Base-by-base conservation (phyloP, 805 yeast species). In the Cyberlindnera euphorbiiphila region DNA sequence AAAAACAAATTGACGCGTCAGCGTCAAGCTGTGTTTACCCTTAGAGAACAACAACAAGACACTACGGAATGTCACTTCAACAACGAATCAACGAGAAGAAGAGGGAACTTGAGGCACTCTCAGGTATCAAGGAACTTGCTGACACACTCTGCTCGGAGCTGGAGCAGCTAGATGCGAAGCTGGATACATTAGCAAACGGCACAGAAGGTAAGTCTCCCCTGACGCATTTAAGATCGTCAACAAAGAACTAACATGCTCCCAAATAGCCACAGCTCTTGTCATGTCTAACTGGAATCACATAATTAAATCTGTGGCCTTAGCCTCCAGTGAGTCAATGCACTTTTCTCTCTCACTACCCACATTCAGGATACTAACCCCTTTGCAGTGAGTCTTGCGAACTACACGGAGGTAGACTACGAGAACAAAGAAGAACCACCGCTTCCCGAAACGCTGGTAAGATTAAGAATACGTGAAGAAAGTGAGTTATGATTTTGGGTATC, bases 241-340 rank as follows among this genome's bases (percentile, higher is more conserved):
- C 10, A 21, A 27, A 20, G 15, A 28, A 45, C 49, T 48, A 43
- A 52, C 49, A 7, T 10, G 9, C 5, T 21, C 24, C 8, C 24
- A 12, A 3, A 3, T 10, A 50, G 72, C 81, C 25, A 79, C 78
- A 6, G 74, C 76, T 3, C 58, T 68, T 5, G 74, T 81, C 2
- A 66, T 83, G 49, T 66, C 75, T 3, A 80, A 78, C 47, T 81
- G 89, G 89, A 70, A 72, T 38, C 74, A 72, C 39, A 78, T 81
- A 14, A 62, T 77, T 14, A 66, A 75, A 41, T 71, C 84, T 3
- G 72, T 81, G 0, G 71, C 81, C 9, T 59, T 82, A 47, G 87
- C 87, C 0, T 61, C 69, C 2, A 49, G 59, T 55, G 45, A 31
- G 60, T 51, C 14, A 25, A 9, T 10, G 2, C 5, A 6, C 26